Percentiles rank a stretch among this genome's conserved stretches.
Conservation (phyloP, 176 grass and related monocot species). For the Oryza meyeriana region DNA sequence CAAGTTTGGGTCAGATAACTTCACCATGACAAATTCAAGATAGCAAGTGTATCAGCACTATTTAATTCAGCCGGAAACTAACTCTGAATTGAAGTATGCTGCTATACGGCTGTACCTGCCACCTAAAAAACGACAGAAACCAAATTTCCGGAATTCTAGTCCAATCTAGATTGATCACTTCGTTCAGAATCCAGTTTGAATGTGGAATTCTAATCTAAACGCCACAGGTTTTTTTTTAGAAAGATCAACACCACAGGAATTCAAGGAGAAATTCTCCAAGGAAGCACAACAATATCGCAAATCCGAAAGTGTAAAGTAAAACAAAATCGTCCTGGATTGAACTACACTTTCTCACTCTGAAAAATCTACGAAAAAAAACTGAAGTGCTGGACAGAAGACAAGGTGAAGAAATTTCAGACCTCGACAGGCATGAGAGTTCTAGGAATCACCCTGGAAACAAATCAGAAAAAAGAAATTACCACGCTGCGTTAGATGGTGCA, state of each 20-base stretch:
- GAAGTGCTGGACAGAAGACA: background rate
- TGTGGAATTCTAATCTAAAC: background rate
- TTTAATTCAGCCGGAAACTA: background rate
- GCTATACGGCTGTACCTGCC: background rate
- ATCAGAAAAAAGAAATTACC: background rate
- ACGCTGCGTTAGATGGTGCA: background rate
- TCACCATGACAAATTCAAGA: background rate
- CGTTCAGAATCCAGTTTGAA: background rate
- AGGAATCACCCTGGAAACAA: slow-evolving; percentile 65
- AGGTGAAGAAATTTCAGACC: slow-evolving; percentile 18
- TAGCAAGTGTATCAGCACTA: background rate
- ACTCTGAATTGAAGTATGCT: background rate
- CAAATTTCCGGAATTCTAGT: background rate
- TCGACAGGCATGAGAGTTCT: slow-evolving; percentile 78
- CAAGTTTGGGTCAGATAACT: background rate
- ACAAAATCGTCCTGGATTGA: background rate
- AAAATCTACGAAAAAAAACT: background rate
- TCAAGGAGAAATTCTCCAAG: background rate
- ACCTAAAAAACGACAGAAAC: background rate
- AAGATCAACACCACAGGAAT: no score
- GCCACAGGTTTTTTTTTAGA: no score
- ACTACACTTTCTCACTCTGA: background rate
- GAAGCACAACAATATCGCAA: background rate
- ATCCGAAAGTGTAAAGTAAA: background rate
- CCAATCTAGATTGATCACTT: background rate